phyloP scores from a whole-genome alignment of 768 basidiomycete genomes.

The Xerocomellus chrysenteron region DNA sequence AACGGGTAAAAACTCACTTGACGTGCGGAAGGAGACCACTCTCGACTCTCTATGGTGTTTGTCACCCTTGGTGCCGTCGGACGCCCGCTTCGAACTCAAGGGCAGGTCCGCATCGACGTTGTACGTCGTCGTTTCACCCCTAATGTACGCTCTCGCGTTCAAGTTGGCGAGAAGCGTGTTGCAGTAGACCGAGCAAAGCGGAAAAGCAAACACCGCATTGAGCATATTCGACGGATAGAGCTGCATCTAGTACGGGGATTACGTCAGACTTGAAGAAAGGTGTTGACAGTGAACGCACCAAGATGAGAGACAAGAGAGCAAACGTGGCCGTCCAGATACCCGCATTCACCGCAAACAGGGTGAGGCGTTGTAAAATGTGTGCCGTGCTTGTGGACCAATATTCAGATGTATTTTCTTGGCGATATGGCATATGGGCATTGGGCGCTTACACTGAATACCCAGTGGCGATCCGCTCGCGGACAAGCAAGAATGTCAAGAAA shows the following conservation, averaged over 20 bases:
- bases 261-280: not conserved
- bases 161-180: too few species aligned
- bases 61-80: not conserved
- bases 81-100: not conserved
- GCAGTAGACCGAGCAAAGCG: constrained; percentile 9
- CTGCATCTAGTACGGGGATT: not conserved
- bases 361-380: too few species aligned
- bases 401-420: not conserved
- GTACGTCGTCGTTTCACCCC: not conserved
- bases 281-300: constrained; percentile 24
- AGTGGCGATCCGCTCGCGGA: not conserved
- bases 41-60: not conserved
- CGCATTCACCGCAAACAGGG: too few species aligned
- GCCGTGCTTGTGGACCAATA: not conserved
- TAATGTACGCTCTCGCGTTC: too few species aligned
- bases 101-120: not conserved
- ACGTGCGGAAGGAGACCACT: not conserved
- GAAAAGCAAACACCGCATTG: constrained; percentile 1
- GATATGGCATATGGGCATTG: not conserved
- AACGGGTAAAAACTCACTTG: too few species aligned
- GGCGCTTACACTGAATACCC: not conserved
- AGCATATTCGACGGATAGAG: not conserved
- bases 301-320: constrained; percentile 44
- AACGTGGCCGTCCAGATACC: too few species aligned
- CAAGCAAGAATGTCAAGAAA: constrained; percentile 1